Conservation (phyloP, 2,329 filamentous ascomycete species). For the Daldinia sp. region DNA sequence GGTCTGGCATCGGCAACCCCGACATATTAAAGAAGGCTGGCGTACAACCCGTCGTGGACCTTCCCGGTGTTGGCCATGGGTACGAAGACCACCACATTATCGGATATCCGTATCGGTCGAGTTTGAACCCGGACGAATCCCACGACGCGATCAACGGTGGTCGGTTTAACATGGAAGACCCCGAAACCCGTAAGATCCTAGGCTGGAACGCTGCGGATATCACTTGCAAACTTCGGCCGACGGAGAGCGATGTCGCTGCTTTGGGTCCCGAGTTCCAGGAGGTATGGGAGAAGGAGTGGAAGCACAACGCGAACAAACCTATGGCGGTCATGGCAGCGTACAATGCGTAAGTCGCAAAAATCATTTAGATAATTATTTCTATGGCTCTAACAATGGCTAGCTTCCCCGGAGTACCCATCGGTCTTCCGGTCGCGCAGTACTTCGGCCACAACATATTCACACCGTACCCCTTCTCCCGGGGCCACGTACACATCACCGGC, state of each 20-base stretch:
- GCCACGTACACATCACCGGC: slow-evolving; percentile 66
- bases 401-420: slow-evolving; percentile 54
- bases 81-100: slow-evolving; percentile 61
- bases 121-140: slow-evolving; percentile 31
- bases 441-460: slow-evolving; percentile 62
- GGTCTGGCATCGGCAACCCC: slow-evolving; percentile 59
- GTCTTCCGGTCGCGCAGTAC: slow-evolving; percentile 56
- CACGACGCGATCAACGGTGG: slow-evolving; percentile 28
- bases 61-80: slow-evolving; percentile 57
- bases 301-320: slow-evolving; percentile 34
- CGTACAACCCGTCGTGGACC: slow-evolving; percentile 48
- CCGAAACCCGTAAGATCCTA: slow-evolving; percentile 31
- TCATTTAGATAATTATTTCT: background rate
- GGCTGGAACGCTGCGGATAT: slow-evolving; percentile 40
- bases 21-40: slow-evolving; percentile 52
- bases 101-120: slow-evolving; percentile 55
- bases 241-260: slow-evolving; percentile 30
- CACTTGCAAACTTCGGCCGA: slow-evolving; percentile 38
- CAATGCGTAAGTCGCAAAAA: slow-evolving; percentile 13
- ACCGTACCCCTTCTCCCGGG: slow-evolving; percentile 68
- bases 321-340: slow-evolving; percentile 25
- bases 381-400: slow-evolving; percentile 21
- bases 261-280: slow-evolving; percentile 39
- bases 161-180: slow-evolving; percentile 35
- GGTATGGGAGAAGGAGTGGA: slow-evolving; percentile 39